Conservation (phyloP, 148 eudicot genomes). For the Euryodendron excelsum region DNA sequence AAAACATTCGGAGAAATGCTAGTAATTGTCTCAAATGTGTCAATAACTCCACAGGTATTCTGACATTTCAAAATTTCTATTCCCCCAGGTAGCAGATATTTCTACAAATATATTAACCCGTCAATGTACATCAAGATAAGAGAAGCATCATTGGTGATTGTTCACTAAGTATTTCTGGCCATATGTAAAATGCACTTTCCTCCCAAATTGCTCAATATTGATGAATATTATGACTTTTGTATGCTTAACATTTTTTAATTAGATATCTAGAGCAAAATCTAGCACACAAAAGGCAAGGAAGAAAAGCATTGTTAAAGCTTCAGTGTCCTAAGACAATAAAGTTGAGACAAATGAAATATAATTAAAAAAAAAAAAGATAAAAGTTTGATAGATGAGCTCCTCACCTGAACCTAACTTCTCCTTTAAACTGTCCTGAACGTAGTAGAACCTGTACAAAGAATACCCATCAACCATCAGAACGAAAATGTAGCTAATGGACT, state of each 20-base stretch:
- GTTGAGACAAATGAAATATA: background rate
- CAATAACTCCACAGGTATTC: background rate
- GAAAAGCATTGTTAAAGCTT: background rate
- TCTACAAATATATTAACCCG: background rate
- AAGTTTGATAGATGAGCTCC: constrained; percentile 3
- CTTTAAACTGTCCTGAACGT: constrained; percentile 75
- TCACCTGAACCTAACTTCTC: constrained; percentile 91
- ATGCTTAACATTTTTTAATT: background rate
- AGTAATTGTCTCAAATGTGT: background rate
- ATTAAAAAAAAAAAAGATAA: background rate
- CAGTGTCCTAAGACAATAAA: background rate
- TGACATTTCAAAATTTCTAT: background rate
- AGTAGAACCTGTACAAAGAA: constrained; percentile 52
- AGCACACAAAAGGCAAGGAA: background rate
- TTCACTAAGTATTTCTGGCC: background rate
- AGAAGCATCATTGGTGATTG: constrained; percentile 1
- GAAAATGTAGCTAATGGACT: background rate
- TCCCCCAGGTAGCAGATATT: background rate
- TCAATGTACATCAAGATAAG: background rate
- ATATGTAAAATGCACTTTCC: background rate
- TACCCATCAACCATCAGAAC: constrained; percentile 13
- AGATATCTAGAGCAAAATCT: background rate
- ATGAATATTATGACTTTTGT: background rate
- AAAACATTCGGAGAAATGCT: background rate
- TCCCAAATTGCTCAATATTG: background rate